Evolutionary conservation across 768 basidiomycete species (phyloP), one percentile per base, ranked within the genome.

Genomic region (Galerina sulciceps): DNA sequence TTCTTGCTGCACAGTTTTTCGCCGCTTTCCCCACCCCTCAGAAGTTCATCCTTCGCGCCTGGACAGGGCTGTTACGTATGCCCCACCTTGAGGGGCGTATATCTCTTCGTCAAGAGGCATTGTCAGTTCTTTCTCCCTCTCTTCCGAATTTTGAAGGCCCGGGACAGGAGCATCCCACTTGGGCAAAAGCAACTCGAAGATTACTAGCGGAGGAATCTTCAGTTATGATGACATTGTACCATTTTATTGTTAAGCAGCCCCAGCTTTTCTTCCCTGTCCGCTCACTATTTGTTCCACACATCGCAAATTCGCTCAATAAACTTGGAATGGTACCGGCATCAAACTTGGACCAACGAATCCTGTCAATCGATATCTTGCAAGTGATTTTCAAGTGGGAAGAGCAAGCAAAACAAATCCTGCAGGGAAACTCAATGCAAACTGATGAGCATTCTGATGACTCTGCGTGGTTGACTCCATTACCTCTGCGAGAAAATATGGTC

Each of bases 351-450:
- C 88, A 92, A 6, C 87, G 94, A n/a, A 75, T 88, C 18, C 76
- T 99, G 41, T 93, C 94, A 18, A 84, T 98, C 57, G 97, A 99
- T 59, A 85, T 96, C 36, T 80, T 96, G 13, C 94, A 97, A 70
- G 87, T 95, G 40, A 90, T 99, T 36, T 93, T 94, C 68, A 84
- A 88, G 41, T 99, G 97, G 97, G 97, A 99, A 71, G 88, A 91
- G 73, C 84, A 83, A 73, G 81, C 81, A 58, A 75, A 67, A 8
- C 72, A 78, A 58, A 67, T 71, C 8, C 49, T 62, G 1, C 73
- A 71, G 53, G 22, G 31, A 26, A 60, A 55, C 23, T 38, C 38
- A 11, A 57, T 54, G 50, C 43, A 65, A 1, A 64, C 60, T 15
- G 72, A 75, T 20, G 60, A 59, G n/a, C 63, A 50, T 34, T 58